Evolutionary conservation across 345 rosid species (phyloP).

Genomic region (Salix koriyanagi): DNA sequence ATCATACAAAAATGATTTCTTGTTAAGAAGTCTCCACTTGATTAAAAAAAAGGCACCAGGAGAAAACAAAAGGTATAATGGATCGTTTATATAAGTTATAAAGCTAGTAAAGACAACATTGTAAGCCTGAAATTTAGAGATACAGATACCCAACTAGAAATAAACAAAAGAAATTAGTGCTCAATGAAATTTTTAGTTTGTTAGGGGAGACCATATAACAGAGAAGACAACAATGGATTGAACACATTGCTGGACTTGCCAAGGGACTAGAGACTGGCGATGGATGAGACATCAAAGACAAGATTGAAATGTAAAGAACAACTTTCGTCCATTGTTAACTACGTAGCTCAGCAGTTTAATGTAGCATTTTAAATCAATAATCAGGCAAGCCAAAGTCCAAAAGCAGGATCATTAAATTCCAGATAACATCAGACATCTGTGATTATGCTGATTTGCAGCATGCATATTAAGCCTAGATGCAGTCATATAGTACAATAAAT

Average conservation of each 20-base stretch:
- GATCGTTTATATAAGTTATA: background rate
- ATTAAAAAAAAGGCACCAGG: background rate
- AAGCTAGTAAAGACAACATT: background rate
- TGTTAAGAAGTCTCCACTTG: background rate
- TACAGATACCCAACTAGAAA: background rate
- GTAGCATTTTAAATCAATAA: background rate
- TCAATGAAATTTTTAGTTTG: no score
- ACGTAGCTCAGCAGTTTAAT: background rate
- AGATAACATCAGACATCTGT: background rate
- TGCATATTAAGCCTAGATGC: background rate
- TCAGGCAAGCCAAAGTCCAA: background rate
- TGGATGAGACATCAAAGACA: no score
- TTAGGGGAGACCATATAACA: no score
- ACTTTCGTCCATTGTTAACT: background rate
- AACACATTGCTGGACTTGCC: background rate
- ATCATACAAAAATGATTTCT: background rate
- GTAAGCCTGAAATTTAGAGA: background rate
- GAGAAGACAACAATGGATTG: background rate
- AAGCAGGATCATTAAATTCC: background rate
- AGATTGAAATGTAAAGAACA: no score
- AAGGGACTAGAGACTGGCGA: no score
- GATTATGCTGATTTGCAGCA: background rate
- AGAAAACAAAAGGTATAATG: background rate
- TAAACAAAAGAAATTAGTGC: no score
- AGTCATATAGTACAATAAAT: background rate